Conservation (phyloP, 257 asterid species). For the Pogostemon cablin region DNA sequence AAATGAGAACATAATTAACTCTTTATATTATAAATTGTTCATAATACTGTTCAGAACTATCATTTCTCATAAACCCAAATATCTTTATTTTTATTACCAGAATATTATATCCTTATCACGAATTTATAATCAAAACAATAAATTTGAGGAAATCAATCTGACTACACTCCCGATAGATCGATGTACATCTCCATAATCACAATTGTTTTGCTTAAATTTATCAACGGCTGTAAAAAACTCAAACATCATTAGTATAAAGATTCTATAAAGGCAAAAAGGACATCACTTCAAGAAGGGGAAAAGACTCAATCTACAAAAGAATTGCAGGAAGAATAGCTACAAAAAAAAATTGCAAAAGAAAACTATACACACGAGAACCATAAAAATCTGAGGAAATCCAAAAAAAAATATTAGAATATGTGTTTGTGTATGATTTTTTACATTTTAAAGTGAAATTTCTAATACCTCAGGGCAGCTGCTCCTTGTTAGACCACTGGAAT, state of each 20-base stretch:
- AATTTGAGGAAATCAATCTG: slow-evolving; percentile 14
- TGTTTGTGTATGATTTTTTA: slow-evolving; percentile 28
- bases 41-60: too few relatives aligned
- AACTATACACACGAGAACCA: slow-evolving; percentile 48
- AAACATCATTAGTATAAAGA: slow-evolving; percentile 8
- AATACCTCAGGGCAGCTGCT: slow-evolving; percentile 31
- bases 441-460: slow-evolving; percentile 18
- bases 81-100: too few relatives aligned
- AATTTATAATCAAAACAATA: not conserved
- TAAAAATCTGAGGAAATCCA: slow-evolving; percentile 19
- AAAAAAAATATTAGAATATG: slow-evolving; percentile 25
- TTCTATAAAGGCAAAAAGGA: not conserved
- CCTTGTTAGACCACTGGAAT: slow-evolving; percentile 87
- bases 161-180: slow-evolving; percentile 13
- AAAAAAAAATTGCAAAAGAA: slow-evolving; percentile 24
- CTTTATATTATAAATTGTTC: too few relatives aligned
- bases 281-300: not conserved
- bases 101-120: not conserved
- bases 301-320: slow-evolving; percentile 48
- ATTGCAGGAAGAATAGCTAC: slow-evolving; percentile 37
- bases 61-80: too few relatives aligned
- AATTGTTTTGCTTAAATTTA: slow-evolving; percentile 4
- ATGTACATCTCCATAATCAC: slow-evolving; percentile 26
- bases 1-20: too few relatives aligned
- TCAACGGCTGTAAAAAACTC: not conserved